Evolutionary conservation across 441 rosid genomes (phyloP).

Genomic region (Euphorbia schlechtendalii): DNA sequence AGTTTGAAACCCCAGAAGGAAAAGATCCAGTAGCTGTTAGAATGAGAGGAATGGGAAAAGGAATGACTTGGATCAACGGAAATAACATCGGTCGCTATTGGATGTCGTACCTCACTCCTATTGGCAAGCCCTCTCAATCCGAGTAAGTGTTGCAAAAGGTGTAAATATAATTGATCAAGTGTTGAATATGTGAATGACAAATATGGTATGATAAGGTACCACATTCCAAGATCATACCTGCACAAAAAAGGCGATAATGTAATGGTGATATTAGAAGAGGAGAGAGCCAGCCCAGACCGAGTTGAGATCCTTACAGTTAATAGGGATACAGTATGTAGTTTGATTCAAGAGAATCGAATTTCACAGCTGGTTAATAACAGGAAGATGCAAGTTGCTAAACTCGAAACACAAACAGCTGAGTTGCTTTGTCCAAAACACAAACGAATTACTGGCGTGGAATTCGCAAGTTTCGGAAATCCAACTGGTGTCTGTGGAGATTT

Average conservation of each 20-base stretch:
- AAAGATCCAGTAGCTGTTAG: slow-evolving; percentile 44
- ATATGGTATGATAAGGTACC: slow-evolving; percentile 32
- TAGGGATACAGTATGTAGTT: slow-evolving; percentile 49
- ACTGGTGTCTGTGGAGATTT: slow-evolving; percentile 37
- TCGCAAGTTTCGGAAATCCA: slow-evolving; percentile 48
- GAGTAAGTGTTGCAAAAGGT: not conserved
- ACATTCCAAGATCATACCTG: slow-evolving; percentile 47
- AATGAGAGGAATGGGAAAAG: slow-evolving; percentile 66
- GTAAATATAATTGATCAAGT: too few relatives aligned
- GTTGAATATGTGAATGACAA: too few relatives aligned
- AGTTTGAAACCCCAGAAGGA: slow-evolving; percentile 72
- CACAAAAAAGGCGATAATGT: slow-evolving; percentile 34
- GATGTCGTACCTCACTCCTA: slow-evolving; percentile 44
- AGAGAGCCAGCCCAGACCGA: slow-evolving; percentile 24
- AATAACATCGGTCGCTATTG: slow-evolving; percentile 80
- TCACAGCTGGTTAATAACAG: slow-evolving; percentile 23
- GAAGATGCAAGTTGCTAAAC: slow-evolving; percentile 9
- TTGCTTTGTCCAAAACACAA: slow-evolving; percentile 30
- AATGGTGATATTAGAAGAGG: slow-evolving; percentile 44
- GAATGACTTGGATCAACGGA: slow-evolving; percentile 87
- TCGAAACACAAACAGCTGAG: slow-evolving; percentile 19
- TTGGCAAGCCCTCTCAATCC: not conserved
- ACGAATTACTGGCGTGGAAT: slow-evolving; percentile 31
- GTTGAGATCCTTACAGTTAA: slow-evolving; percentile 31
- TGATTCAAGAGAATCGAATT: slow-evolving; percentile 19